Base-by-base conservation (phyloP, 2,329 filamentous ascomycete species). In the Alternaria metachromatica region DNA sequence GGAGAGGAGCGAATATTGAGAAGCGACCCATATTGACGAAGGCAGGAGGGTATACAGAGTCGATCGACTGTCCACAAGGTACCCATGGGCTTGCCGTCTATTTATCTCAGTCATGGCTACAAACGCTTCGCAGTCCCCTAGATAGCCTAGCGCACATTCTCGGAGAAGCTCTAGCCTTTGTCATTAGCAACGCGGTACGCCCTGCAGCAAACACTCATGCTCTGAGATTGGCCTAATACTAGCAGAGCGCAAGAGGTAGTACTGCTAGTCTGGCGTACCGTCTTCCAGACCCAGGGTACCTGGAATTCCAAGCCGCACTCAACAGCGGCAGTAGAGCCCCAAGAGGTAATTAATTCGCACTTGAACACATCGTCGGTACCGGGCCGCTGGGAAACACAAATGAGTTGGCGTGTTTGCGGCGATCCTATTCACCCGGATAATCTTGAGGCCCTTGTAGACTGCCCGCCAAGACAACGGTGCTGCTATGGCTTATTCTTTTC, bases 21-120 rank as follows among this genome's bases (percentile, higher is more conserved):
- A 65, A 49, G 21, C 65, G 73, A 64, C 64, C 70, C 75, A 77
- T 77, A 11, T 58, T 75, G 59, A 55, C 53, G 41, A 20, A 59
- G 50, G 60, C 12, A 49, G 18, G 12, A 33, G n/a, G n/a, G n/a
- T 41, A 18, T 18, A 49, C 44, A 60, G 21, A 44, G 48, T 23
- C 18, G 55, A 45, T 54, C 28, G 43, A 15, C 55, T 58, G 46
- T 8, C 30, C 48, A 30, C 25, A 21, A 44, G 20, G 20, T 30
- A 26, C n/a, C 37, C 44, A 10, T 23, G 62, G 51, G 28, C 13
- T n/a, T n/a, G 18, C 7, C 41, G 7, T 50, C 53, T 62, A 66
- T 60, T 56, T 69, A 66, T 66, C n/a, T 49, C 49, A 18, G 10
- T 50, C 20, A 8, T 54, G 11, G 25, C 11, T 13, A 12, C 21